A percentile compares a stretch with the other conserved stretches of the same genome.
These are phyloP conservation scores for Alternaria metachromatica DNA, from an alignment of 2,329 filamentous ascomycete genomes.

Conservation along the genomic window DNA sequence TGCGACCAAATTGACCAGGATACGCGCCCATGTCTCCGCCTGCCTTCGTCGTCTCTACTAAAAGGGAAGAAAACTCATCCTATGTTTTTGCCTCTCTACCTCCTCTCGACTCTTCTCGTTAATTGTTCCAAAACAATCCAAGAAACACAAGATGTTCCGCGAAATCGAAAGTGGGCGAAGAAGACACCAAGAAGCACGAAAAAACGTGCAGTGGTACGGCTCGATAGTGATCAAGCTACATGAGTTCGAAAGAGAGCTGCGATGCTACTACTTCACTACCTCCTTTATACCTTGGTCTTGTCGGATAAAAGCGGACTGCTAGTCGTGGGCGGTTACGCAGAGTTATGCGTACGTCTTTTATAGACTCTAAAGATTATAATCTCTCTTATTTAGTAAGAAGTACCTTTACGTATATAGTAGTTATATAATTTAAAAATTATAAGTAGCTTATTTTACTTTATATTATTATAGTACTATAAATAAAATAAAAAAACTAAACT, in stretches of 20 bases:
- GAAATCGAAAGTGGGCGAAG: not conserved
- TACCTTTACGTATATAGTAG: too few relatives aligned
- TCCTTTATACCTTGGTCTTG: not conserved
- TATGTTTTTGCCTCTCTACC: not conserved
- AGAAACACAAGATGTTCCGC: not conserved
- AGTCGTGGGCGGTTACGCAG: not conserved
- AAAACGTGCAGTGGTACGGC: not conserved
- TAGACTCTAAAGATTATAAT: too few relatives aligned
- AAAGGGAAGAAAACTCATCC: not conserved
- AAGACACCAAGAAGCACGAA: not conserved
- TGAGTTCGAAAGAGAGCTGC: not conserved
- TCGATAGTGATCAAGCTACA: not conserved
- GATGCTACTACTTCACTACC: not conserved
- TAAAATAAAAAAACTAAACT: too few relatives aligned
- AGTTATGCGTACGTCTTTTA: not conserved
- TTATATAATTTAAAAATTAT: too few relatives aligned
- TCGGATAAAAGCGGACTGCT: fast-evolving
- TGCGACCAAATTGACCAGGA: not conserved
- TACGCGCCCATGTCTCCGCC: not conserved
- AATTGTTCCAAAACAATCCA: fast-evolving
- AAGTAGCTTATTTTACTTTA: too few relatives aligned
- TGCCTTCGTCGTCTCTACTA: not conserved
- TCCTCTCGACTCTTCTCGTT: not conserved
- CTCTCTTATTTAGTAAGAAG: too few relatives aligned
- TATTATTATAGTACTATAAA: too few relatives aligned